phyloP scores from a whole-genome alignment of 768 basidiomycete species.

The Agaricus blazei region DNA sequence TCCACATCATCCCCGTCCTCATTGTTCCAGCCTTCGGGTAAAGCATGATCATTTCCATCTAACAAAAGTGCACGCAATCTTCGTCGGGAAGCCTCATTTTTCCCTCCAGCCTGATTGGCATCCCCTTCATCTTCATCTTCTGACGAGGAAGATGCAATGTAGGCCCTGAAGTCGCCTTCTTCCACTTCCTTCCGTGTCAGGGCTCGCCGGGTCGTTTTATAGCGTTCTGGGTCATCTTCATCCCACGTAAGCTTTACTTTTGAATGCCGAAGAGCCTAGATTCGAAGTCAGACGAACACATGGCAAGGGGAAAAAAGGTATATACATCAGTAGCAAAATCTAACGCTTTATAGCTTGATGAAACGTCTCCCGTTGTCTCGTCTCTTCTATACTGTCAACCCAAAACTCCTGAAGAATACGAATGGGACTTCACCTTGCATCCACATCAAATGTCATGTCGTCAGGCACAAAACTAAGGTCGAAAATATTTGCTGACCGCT shows the following conservation, averaged over 20 bases:
- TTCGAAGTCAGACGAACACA: background rate
- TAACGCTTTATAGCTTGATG: slow-evolving; percentile 59
- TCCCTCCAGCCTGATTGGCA: slow-evolving; percentile 20
- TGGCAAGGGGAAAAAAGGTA: slow-evolving; percentile 7
- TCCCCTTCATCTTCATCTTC: slow-evolving; percentile 52
- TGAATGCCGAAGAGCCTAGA: slow-evolving; percentile 90
- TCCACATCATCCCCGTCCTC: slow-evolving; percentile 53
- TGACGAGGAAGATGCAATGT: slow-evolving; percentile 67
- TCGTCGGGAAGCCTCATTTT: slow-evolving; percentile 48
- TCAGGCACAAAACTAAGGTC: slow-evolving; percentile 93
- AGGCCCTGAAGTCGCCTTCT: slow-evolving; percentile 82
- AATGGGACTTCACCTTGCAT: slow-evolving; percentile 50
- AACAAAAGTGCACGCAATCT: slow-evolving; percentile 76
- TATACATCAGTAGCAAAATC: slow-evolving; percentile 93
- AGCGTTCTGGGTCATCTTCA: slow-evolving; percentile 89
- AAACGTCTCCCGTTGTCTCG: slow-evolving; percentile 68
- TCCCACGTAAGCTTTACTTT: slow-evolving; percentile 99
- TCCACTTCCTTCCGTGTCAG: slow-evolving; percentile 86
- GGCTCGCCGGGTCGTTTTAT: slow-evolving; percentile 69
- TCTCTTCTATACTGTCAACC: slow-evolving; percentile 48
- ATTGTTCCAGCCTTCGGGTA: slow-evolving; percentile 84
- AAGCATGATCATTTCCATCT: slow-evolving; percentile 53
- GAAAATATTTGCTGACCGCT: slow-evolving; percentile 93
- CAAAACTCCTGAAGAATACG: background rate
- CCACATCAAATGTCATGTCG: slow-evolving; percentile 78